phyloP scores from a whole-genome alignment of 164 flowering plant species.

The Dillenia turbinata region DNA sequence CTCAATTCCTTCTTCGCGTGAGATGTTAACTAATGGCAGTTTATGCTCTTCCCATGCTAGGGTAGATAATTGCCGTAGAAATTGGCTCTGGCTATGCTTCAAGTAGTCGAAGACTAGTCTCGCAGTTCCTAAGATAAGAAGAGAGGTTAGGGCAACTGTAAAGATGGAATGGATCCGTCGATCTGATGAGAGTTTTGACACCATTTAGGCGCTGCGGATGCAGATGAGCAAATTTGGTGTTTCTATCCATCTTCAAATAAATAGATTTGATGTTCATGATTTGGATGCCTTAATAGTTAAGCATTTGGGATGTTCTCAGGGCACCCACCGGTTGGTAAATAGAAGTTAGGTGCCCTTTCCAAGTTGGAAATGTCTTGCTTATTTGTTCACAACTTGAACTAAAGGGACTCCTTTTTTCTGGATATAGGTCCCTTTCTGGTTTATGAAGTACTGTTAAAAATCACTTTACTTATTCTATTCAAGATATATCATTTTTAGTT shows the following conservation, averaged over 20 bases:
- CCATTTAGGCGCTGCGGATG: conserved; percentile 8
- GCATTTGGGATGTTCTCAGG: conserved; percentile 12
- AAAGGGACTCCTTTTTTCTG: no score
- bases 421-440: no score
- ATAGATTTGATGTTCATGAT: not conserved
- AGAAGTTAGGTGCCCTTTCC: not conserved
- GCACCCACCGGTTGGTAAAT: conserved; percentile 38
- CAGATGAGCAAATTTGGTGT: not conserved
- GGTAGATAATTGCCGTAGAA: not conserved
- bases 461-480: no score
- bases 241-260: not conserved
- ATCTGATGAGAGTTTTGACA: conserved; percentile 18
- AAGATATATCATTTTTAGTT: no score
- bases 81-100: conserved; percentile 14
- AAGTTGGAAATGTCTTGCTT: no score
- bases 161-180: conserved; percentile 38
- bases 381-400: no score
- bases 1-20: conserved; percentile 19
- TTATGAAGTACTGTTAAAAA: no score
- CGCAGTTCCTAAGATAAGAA: conserved; percentile 41
- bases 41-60: not conserved
- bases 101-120: conserved; percentile 32
- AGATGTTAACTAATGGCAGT: conserved; percentile 14
- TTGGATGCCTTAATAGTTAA: conserved; percentile 18
- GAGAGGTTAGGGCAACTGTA: conserved; percentile 38